phyloP scores from a whole-genome alignment of 1,284 basidiomycete species.

The Wolfiporia cocos region DNA sequence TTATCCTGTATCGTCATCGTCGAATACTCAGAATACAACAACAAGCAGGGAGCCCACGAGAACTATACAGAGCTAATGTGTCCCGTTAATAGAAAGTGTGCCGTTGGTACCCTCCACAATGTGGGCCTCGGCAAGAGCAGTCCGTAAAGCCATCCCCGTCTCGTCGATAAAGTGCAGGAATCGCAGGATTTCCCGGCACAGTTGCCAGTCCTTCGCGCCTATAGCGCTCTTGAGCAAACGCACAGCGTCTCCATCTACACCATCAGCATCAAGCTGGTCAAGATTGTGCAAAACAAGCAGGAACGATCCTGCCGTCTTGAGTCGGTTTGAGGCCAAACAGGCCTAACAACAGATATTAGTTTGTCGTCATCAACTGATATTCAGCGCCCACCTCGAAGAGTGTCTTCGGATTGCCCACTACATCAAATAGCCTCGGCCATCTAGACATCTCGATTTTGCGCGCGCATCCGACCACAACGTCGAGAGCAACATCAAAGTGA shows the following conservation, averaged over 20 bases:
- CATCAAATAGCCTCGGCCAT: conserved; percentile 86
- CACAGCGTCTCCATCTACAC: conserved; percentile 64
- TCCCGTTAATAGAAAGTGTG: conserved; percentile 1
- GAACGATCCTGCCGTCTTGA: conserved; percentile 92
- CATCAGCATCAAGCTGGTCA: conserved; percentile 82
- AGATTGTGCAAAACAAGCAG: conserved; percentile 91
- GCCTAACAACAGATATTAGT: conserved; percentile 42
- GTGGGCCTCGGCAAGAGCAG: conserved; percentile 44
- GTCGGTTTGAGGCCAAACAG: conserved; percentile 69
- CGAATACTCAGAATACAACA: too few relatives aligned
- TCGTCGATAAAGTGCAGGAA: conserved; percentile 91
- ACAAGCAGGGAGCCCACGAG: too few relatives aligned
- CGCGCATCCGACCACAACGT: conserved; percentile 95
- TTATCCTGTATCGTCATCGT: too few relatives aligned
- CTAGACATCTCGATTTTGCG: conserved; percentile 93
- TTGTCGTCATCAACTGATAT: too few relatives aligned
- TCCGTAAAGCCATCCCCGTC: conserved; percentile 64
- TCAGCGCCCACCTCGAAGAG: conserved; percentile 81
- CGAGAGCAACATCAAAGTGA: conserved; percentile 85
- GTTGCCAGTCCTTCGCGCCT: conserved; percentile 68
- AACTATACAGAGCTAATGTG: too few relatives aligned
- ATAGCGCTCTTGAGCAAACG: conserved; percentile 73
- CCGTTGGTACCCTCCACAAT: conserved; percentile 3
- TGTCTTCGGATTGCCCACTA: conserved; percentile 85
- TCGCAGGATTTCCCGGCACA: conserved; percentile 85